phyloP scores from a whole-genome alignment of 2,329 filamentous ascomycete species.

The Colletotrichum acutatum region DNA sequence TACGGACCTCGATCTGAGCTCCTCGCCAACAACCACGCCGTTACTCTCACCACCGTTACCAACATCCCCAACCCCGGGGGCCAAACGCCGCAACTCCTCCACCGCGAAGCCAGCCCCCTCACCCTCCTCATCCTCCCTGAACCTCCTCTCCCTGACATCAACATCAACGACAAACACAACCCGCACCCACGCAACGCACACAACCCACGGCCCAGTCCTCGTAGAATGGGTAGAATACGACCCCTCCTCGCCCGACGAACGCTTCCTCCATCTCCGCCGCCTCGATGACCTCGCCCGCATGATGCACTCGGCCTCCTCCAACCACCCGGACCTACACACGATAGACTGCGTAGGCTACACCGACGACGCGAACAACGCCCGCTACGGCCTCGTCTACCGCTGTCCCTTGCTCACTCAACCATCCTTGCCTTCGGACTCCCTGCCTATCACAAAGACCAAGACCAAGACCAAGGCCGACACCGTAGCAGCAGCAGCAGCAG shows the following conservation, averaged over 20 bases:
- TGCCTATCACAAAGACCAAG: not conserved
- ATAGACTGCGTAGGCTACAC: conserved; percentile 60
- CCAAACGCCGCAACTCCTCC: not conserved
- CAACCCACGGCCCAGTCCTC: conserved; percentile 48
- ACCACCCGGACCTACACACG: conserved; percentile 58
- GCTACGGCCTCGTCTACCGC: conserved; percentile 57
- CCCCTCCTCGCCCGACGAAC: conserved; percentile 51
- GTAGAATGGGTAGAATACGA: conserved; percentile 60
- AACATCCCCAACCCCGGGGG: not conserved
- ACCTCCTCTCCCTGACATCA: not conserved
- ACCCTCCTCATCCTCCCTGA: not conserved
- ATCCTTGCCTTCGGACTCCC: not conserved
- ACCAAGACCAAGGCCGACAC: conserved; percentile 41
- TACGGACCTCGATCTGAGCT: conserved; percentile 42
- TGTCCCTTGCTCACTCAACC: not conserved
- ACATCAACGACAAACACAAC: not conserved
- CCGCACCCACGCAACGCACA: conserved; percentile 45
- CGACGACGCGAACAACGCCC: conserved; percentile 49
- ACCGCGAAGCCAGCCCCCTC: not conserved
- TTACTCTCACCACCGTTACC: not conserved
- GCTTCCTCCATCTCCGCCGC: conserved; percentile 54
- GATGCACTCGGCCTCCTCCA: conserved; percentile 56
- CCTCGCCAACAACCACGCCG: not conserved
- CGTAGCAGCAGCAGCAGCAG: not conserved
- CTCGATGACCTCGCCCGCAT: conserved; percentile 59